Base-by-base conservation (phyloP, 2,329 filamentous ascomycete genomes). In the Raffaelea albimanens region DNA sequence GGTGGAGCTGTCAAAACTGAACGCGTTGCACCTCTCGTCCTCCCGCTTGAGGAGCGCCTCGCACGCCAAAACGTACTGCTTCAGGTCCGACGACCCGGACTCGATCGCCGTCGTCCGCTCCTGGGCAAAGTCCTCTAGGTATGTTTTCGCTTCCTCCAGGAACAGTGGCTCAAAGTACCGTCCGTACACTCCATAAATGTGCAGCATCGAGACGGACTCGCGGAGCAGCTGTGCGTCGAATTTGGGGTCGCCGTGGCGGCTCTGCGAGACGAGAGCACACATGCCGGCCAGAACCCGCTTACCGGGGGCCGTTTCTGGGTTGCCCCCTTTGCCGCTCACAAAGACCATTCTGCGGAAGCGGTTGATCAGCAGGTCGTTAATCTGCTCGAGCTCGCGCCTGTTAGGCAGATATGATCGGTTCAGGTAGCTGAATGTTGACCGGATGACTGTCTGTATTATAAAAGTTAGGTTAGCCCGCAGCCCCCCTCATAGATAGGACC, bases 391-490 rank as follows among this genome's bases (percentile, higher is more conserved):
- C 20, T 83, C 79, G 55, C 83, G 81, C 41, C 82, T 81, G 49
- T 84, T 82, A 2, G 95, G 71, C 8, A 98, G 73, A 60, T 89
- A 96, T 2, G 89, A 87, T 53, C 93, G 82, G 62, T 98, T 91
- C 54, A 98, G 76, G 59, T 90, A 98, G 67, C 89, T 95, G 66
- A 96, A 97, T 36, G 94, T 85, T 53, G 86, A 91, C 43, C 89
- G 80, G 45, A 98, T 78, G 14, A 83, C 82, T 54, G 82, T 77
- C 82, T 89, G 25, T n/a, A n/a, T n/a, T n/a, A n/a, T n/a, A n/a
- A n/a, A n/a, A n/a, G n/a, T n/a, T n/a, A n/a, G n/a, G n/a, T n/a
- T n/a, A n/a, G n/a, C n/a, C n/a, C n/a, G n/a, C n/a, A n/a, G n/a
- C n/a, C n/a, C n/a, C n/a, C n/a, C n/a, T n/a, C n/a, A n/a, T n/a